Conservation (phyloP, 495 filamentous ascomycete genomes). For the Xylaria venustula region DNA sequence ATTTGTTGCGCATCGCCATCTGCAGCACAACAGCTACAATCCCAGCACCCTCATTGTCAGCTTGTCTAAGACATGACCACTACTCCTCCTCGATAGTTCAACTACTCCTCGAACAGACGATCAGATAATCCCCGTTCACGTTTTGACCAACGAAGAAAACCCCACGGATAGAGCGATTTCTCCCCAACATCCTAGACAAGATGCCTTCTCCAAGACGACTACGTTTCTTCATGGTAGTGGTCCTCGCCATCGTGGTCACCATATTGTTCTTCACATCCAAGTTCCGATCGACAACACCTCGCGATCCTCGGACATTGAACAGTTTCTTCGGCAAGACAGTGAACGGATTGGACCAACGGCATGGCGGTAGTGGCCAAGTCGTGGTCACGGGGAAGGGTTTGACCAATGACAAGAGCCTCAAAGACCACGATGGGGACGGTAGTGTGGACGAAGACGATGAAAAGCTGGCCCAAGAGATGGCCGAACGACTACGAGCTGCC, state of each 20-base stretch:
- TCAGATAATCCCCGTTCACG: background rate
- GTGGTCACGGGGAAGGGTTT: slow-evolving; percentile 30
- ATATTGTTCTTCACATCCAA: slow-evolving; percentile 61
- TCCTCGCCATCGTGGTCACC: slow-evolving; percentile 56
- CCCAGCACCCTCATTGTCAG: background rate
- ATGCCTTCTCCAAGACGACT: slow-evolving; percentile 75
- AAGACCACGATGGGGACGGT: slow-evolving; percentile 43
- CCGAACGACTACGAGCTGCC: slow-evolving; percentile 45
- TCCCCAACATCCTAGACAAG: slow-evolving; percentile 7
- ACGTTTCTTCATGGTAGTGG: slow-evolving; percentile 55
- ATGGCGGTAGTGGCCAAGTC: slow-evolving; percentile 31
- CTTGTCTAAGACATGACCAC: slow-evolving; percentile 1
- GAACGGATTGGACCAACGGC: slow-evolving; percentile 41
- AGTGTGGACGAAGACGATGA: slow-evolving; percentile 47
- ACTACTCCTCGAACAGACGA: background rate
- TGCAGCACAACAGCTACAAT: background rate
- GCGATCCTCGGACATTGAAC: slow-evolving; percentile 37
- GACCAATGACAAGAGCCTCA: slow-evolving; percentile 24
- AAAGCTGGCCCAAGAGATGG: slow-evolving; percentile 39
- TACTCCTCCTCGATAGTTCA: background rate
- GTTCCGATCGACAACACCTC: slow-evolving; percentile 32
- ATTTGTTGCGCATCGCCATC: background rate
- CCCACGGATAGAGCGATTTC: background rate
- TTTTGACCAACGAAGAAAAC: background rate
- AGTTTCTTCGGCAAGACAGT: slow-evolving; percentile 59